Conservation (phyloP, 148 eudicot species). For the Rhododendron ovatum region DNA sequence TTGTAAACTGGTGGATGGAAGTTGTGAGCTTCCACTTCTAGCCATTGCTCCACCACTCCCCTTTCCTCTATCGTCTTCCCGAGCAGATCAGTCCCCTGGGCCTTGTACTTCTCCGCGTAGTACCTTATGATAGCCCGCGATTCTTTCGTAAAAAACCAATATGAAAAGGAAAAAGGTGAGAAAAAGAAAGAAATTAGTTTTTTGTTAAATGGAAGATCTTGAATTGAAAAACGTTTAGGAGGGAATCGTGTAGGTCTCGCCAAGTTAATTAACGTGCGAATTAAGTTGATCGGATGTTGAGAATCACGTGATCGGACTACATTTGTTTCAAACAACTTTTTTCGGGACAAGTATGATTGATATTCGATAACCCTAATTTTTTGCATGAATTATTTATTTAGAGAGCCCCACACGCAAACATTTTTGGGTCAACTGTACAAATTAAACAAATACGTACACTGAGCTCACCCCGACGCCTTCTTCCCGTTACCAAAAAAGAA, state of each 20-base stretch:
- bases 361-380: too few species aligned
- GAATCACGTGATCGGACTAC: not conserved
- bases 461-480: too few species aligned
- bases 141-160: not conserved
- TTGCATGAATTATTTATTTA: too few species aligned
- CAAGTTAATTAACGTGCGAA: not conserved
- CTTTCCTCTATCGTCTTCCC: slow-evolving; percentile 18
- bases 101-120: slow-evolving; percentile 18
- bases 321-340: not conserved
- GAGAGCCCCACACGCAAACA: too few species aligned
- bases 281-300: not conserved
- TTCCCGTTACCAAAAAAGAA: too few species aligned
- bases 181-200: too few species aligned
- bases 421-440: too few species aligned
- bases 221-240: not conserved
- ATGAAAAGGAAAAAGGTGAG: not conserved
- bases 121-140: slow-evolving; percentile 24
- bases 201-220: not conserved
- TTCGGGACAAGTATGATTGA: too few species aligned
- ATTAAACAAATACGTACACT: too few species aligned
- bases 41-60: slow-evolving; percentile 20
- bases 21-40: slow-evolving; percentile 18
- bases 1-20: slow-evolving; percentile 32
- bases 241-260: not conserved
- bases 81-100: slow-evolving; percentile 17